Base-by-base conservation (phyloP, 768 basidiomycete species). In the Calocybe indica region DNA sequence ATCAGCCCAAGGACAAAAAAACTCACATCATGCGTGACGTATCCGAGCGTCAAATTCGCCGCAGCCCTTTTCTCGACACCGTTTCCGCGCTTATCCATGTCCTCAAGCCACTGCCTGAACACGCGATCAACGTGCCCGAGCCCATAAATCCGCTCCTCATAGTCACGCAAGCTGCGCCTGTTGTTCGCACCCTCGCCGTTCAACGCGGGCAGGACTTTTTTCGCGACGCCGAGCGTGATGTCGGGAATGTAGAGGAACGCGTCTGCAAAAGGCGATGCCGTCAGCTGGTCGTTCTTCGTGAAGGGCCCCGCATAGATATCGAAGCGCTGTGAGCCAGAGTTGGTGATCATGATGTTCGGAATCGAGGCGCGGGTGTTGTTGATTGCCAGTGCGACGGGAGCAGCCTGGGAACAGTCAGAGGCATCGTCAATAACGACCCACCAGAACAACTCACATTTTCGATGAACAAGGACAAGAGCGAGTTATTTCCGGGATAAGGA, bases 231-330 rank as follows among this genome's bases (percentile, higher is more conserved):
- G 11, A 77, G 62, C 0, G 74, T 61, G 33, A 90, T 68, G 38
- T 75, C 65, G 5, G 82, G 64, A 47, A 90, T 73, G 62, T 73
- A 89, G 14, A 76, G 51, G 70, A 88, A 87, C 7, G 68, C 50
- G 57, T 90, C 80, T 0, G 67, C 62, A 58, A 86, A 92, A 0
- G 90, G 87, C 5, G 78, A 81, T 1, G 78, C 77, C 0, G 86
- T 86, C 39, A 91, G 73, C 55, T 89, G 83, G 61, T 92, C 88
- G 60, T 91, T 87, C 61, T 80, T 80, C 30, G 83, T 85, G 66
- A 92, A 92, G 2, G 79, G 57, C 1, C 89, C 89, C 1, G 72
- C 54, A 57, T 79, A 82, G 43, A 90, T 62, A 54, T 85, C 76
- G 64, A 80, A 88, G 43, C 87, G 79, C 55, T 80, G 70, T 8